Conservation (phyloP, 352 stramenopile genomes). For the Globisporangium camurandrum region DNA sequence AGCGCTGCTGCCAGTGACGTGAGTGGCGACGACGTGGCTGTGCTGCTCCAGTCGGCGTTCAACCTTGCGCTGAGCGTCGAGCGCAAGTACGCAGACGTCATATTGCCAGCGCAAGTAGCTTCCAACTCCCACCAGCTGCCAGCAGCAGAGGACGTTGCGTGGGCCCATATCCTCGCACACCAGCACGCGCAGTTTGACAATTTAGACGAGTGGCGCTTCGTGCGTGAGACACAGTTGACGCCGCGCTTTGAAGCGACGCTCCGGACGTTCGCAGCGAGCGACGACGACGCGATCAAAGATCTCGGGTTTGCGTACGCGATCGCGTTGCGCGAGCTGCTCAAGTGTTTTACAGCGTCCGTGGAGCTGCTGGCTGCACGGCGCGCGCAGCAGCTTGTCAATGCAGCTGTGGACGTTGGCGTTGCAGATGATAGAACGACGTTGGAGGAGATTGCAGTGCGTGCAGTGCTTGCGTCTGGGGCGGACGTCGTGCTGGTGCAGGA, state of each 20-base stretch:
- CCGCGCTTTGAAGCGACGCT: constrained; percentile 58
- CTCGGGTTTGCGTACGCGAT: constrained; percentile 77
- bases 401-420: constrained; percentile 23
- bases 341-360: constrained; percentile 66
- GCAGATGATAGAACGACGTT: constrained; percentile 21
- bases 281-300: constrained; percentile 69
- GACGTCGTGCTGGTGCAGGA: constrained; percentile 61
- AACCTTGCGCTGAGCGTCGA: constrained; percentile 76
- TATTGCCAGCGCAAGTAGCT: constrained; percentile 35
- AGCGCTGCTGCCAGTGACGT: constrained; percentile 21
- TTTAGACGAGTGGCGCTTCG: constrained; percentile 76
- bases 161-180: constrained; percentile 74
- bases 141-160: constrained; percentile 54
- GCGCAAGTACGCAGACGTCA: constrained; percentile 70
- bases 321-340: constrained; percentile 67
- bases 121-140: constrained; percentile 25
- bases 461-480: constrained; percentile 39
- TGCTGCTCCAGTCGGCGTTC: constrained; percentile 74
- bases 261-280: constrained; percentile 41
- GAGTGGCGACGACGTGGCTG: constrained; percentile 54
- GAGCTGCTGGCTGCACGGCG: constrained; percentile 50
- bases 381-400: constrained; percentile 26
- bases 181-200: constrained; percentile 82
- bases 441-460: constrained; percentile 48
- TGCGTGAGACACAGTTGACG: constrained; percentile 76